phyloP scores from a whole-genome alignment of 345 rosid species.

The Acer saccharum region DNA sequence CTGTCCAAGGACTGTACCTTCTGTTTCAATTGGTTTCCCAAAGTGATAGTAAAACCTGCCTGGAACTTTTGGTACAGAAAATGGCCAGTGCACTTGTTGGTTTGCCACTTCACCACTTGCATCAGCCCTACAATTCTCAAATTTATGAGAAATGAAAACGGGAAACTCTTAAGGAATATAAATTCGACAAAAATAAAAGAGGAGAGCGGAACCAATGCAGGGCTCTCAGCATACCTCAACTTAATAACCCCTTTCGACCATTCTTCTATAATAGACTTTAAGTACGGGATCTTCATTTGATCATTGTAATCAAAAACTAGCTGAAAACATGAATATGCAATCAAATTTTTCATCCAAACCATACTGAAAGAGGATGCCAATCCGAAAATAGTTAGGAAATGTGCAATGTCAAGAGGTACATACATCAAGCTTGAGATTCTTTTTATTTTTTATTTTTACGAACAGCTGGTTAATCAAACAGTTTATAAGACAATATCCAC shows the following conservation, averaged over 20 bases:
- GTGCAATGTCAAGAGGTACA: background rate
- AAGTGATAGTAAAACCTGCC: slow-evolving; percentile 54
- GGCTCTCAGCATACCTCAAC: slow-evolving; percentile 32
- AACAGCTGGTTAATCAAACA: background rate
- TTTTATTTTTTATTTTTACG: background rate
- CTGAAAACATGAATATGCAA: slow-evolving; percentile 24
- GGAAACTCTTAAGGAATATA: background rate
- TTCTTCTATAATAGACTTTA: slow-evolving; percentile 30
- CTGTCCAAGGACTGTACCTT: slow-evolving; percentile 25
- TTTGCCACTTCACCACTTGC: slow-evolving; percentile 44
- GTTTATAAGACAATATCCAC: background rate
- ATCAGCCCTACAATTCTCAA: slow-evolving; percentile 30
- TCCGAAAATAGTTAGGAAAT: background rate
- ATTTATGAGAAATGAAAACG: background rate
- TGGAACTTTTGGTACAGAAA: slow-evolving; percentile 44
- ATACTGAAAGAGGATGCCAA: background rate
- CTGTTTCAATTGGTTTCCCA: slow-evolving; percentile 54
- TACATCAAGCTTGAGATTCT: background rate
- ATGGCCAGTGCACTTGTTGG: slow-evolving; percentile 36
- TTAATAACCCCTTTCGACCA: background rate
- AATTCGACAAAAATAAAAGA: background rate
- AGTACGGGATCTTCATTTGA: slow-evolving; percentile 45
- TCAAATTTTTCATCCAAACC: background rate
- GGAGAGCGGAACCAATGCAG: background rate
- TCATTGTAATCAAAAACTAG: slow-evolving; percentile 49